phyloP scores from a whole-genome alignment of 2,329 filamentous ascomycete genomes.

The Phoma herbarum region DNA sequence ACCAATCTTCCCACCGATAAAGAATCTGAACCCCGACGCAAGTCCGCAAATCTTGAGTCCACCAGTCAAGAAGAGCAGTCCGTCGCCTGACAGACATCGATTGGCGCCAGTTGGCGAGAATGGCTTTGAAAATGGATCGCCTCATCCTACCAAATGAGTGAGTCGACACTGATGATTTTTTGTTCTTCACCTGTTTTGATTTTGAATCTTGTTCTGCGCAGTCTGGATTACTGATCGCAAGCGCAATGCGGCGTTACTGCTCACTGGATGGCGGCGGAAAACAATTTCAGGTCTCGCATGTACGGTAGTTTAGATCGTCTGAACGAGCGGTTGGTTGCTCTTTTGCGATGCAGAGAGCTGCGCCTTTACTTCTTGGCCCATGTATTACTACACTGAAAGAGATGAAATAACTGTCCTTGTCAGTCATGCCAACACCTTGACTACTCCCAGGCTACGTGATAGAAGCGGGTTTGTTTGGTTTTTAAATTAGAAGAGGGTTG shows the following conservation, averaged over 20 bases:
- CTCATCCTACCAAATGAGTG: background rate
- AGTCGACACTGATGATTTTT: background rate
- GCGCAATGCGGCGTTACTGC: slow-evolving; percentile 7
- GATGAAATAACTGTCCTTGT: too few relatives aligned
- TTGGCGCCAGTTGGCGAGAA: slow-evolving; percentile 15
- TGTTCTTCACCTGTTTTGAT: background rate
- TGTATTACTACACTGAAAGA: slow-evolving; percentile 8
- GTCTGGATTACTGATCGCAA: slow-evolving; percentile 2
- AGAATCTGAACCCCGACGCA: slow-evolving; percentile 66
- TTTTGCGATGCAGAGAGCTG: background rate
- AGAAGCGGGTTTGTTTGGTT: too few relatives aligned
- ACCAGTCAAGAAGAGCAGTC: slow-evolving; percentile 62
- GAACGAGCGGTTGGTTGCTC: background rate
- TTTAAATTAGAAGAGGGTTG: too few relatives aligned
- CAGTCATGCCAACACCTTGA: too few relatives aligned
- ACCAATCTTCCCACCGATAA: slow-evolving; percentile 65
- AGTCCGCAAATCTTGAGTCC: slow-evolving; percentile 67
- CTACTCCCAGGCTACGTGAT: too few relatives aligned
- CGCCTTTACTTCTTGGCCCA: background rate
- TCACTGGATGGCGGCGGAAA: background rate
- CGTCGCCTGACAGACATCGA: slow-evolving; percentile 33
- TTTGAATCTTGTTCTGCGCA: background rate
- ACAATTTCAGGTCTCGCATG: background rate
- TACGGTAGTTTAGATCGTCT: background rate
- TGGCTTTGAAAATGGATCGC: background rate